Conservation (phyloP, 768 basidiomycete genomes). For the Podaxis sp. region DNA sequence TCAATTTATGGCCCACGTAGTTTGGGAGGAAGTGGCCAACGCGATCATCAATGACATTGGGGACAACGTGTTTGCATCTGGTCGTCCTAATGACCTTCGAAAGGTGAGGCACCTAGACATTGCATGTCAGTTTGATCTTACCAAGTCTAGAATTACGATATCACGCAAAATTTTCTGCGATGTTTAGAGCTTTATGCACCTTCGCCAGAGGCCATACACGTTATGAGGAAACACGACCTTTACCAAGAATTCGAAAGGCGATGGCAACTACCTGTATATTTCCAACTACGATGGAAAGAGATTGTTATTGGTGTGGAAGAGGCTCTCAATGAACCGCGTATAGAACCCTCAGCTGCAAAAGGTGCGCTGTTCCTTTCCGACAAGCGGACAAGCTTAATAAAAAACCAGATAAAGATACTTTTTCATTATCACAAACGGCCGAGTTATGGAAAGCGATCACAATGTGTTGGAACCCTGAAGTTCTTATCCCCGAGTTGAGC, state of each 20-base stretch:
- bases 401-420: conserved; percentile 17
- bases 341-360: conserved; percentile 36
- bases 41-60: conserved; percentile 87
- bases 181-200: conserved; percentile 83
- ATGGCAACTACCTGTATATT: conserved; percentile 97
- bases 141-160: conserved; percentile 72
- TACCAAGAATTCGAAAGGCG: conserved; percentile 73
- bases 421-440: conserved; percentile 45
- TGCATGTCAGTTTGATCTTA: neutral
- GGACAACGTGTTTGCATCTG: conserved; percentile 80
- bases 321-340: conserved; percentile 37
- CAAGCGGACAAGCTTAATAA: neutral
- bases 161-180: conserved; percentile 76
- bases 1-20: conserved; percentile 80
- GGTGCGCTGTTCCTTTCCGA: conserved; percentile 27
- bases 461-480: conserved; percentile 82
- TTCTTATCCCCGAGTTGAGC: conserved; percentile 79
- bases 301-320: conserved; percentile 78
- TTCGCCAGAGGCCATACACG: conserved; percentile 60
- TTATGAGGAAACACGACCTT: conserved; percentile 68
- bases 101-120: conserved; percentile 48
- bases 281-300: conserved; percentile 96
- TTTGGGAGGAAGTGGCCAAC: conserved; percentile 82
- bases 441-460: conserved; percentile 70
- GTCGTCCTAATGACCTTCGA: conserved; percentile 85